phyloP scores from a whole-genome alignment of 495 filamentous ascomycete genomes.

The Endocarpon pusillum region DNA sequence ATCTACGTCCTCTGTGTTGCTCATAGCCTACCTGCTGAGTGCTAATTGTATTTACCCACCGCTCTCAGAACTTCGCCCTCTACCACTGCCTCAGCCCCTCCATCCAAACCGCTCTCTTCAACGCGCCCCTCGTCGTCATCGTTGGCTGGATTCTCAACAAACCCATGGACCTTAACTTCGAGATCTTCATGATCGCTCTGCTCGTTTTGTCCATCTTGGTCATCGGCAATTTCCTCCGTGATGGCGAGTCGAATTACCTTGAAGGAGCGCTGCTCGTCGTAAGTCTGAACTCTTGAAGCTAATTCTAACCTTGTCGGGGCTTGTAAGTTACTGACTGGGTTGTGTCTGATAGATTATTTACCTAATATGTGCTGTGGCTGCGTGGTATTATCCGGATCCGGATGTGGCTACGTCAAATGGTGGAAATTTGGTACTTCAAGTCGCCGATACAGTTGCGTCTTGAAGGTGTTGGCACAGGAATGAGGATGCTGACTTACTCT shows the following conservation, averaged over 20 bases:
- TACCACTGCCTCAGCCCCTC: slow-evolving; percentile 77
- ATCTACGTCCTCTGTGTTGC: background rate
- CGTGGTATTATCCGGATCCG: slow-evolving; percentile 32
- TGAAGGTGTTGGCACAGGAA: slow-evolving; percentile 1
- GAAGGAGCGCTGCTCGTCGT: slow-evolving; percentile 62
- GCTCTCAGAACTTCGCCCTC: slow-evolving; percentile 82
- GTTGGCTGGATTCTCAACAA: slow-evolving; percentile 66
- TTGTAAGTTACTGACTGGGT: background rate
- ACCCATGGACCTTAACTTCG: slow-evolving; percentile 67
- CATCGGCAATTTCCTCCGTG: slow-evolving; percentile 63
- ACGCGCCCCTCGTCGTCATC: slow-evolving; percentile 67
- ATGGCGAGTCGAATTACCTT: slow-evolving; percentile 66
- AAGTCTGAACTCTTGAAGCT: slow-evolving; percentile 4
- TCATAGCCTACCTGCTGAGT: background rate
- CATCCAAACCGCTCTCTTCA: slow-evolving; percentile 81
- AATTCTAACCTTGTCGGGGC: background rate
- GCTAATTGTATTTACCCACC: no score
- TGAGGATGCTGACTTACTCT: no score
- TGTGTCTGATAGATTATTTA: slow-evolving; percentile 30
- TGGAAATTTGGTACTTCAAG: slow-evolving; percentile 3
- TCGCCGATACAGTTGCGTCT: background rate
- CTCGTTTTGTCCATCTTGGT: slow-evolving; percentile 79
- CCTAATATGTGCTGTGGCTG: slow-evolving; percentile 35
- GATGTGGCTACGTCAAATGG: slow-evolving; percentile 13
- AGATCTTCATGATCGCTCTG: slow-evolving; percentile 74